A percentile compares a stretch with the other conserved stretches of the same genome.
Conservation (phyloP, 176 grass and related monocot species). For the Carex cristatella region DNA sequence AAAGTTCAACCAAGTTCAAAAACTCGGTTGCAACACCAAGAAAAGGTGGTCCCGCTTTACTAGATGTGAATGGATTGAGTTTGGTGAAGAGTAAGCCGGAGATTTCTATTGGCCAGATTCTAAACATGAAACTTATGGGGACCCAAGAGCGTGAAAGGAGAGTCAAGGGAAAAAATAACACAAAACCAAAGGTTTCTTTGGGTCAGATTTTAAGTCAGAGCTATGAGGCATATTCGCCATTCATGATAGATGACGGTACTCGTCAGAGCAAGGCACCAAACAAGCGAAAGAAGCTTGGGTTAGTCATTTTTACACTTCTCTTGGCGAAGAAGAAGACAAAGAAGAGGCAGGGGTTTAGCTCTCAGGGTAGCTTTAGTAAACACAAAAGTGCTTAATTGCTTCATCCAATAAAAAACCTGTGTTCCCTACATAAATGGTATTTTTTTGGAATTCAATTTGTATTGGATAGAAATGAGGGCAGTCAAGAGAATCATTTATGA, state of each 20-base stretch:
- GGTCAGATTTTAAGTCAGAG: constrained; percentile 83
- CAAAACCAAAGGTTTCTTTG: constrained; percentile 51
- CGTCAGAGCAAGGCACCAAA: constrained; percentile 38
- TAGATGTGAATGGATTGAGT: constrained; percentile 82
- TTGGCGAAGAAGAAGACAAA: constrained; percentile 49
- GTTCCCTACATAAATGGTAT: too few species aligned
- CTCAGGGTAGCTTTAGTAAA: constrained; percentile 27
- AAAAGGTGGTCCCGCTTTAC: constrained; percentile 32
- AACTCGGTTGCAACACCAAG: constrained; percentile 16
- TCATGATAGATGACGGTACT: constrained; percentile 41
- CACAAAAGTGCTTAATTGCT: constrained; percentile 27
- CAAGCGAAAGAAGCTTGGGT: constrained; percentile 57
- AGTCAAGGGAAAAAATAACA: background rate
- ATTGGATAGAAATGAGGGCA: constrained; percentile 1
- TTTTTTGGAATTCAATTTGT: background rate
- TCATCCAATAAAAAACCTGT: too few species aligned
- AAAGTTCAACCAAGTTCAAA: constrained; percentile 63
- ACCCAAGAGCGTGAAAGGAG: constrained; percentile 36
- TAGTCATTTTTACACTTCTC: constrained; percentile 55
- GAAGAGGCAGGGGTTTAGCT: constrained; percentile 33
- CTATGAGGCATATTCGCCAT: constrained; percentile 49
- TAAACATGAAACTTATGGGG: constrained; percentile 75
- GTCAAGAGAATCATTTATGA: background rate
- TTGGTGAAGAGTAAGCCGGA: constrained; percentile 40
- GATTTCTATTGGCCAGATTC: constrained; percentile 88